Evolutionary conservation across 164 flowering plant genomes (phyloP).

Genomic region (Nymphaea colorata): DNA sequence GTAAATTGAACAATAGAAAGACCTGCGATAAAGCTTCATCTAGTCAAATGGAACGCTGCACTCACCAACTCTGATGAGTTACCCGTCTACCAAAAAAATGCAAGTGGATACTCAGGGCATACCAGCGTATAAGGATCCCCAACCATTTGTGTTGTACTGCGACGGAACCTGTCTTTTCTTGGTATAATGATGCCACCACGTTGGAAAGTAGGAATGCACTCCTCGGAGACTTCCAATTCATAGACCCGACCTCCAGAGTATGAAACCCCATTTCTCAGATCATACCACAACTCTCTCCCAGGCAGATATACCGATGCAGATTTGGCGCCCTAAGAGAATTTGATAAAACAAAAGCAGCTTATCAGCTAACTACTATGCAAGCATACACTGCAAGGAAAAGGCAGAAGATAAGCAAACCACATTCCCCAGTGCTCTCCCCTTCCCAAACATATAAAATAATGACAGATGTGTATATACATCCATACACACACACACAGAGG

Average conservation of each 20-base stretch:
- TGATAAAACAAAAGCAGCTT: not conserved
- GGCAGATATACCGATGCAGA: slow-evolving; percentile 85
- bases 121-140: slow-evolving; percentile 97
- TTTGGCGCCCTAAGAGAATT: slow-evolving; percentile 47
- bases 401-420: not conserved
- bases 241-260: slow-evolving; percentile 64
- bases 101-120: slow-evolving; percentile 12
- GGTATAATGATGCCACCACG: slow-evolving; percentile 88
- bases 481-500: not conserved
- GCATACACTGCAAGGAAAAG: not conserved
- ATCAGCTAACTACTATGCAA: not conserved
- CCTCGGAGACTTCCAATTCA: slow-evolving; percentile 61
- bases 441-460: too few species aligned
- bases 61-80: not conserved
- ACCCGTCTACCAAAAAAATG: not conserved
- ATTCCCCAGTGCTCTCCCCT: too few species aligned
- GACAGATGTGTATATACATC: not conserved
- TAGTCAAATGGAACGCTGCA: too few species aligned
- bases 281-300: slow-evolving; percentile 78
- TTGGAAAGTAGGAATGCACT: slow-evolving; percentile 78
- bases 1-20: too few species aligned
- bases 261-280: slow-evolving; percentile 58
- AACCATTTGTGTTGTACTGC: slow-evolving; percentile 94
- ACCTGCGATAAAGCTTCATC: too few species aligned
- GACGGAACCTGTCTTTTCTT: slow-evolving; percentile 78